Conservation (phyloP, 1,139 yeast genomes). For the Suhomyces bokatorum region DNA sequence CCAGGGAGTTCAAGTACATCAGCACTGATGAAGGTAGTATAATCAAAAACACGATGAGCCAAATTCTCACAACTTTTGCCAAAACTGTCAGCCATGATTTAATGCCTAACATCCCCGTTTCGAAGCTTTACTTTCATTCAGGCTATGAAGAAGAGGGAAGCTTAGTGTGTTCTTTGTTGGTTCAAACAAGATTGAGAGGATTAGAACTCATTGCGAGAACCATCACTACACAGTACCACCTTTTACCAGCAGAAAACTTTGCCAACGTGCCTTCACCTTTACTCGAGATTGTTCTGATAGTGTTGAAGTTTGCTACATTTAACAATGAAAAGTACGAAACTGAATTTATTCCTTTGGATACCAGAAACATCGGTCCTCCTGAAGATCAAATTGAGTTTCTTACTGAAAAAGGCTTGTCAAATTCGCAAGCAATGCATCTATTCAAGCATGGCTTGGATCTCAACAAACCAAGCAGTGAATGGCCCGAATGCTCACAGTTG, state of each 20-base stretch:
- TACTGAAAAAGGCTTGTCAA: conserved; percentile 40
- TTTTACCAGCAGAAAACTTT: conserved; percentile 7
- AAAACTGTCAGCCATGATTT: conserved; percentile 34
- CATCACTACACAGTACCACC: conserved; percentile 2
- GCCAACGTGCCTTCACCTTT: conserved; percentile 10
- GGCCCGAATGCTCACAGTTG: conserved; percentile 29
- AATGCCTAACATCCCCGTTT: conserved; percentile 25
- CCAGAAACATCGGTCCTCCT: conserved; percentile 53
- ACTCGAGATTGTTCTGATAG: conserved; percentile 5
- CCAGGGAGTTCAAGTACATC: conserved; percentile 39
- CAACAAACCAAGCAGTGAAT: conserved; percentile 18
- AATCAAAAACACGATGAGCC: conserved; percentile 41
- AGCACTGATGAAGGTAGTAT: conserved; percentile 39
- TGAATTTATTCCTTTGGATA: conserved; percentile 45
- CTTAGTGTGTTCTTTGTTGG: conserved; percentile 33
- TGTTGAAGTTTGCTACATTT: conserved; percentile 4
- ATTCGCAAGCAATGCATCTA: conserved; percentile 39
- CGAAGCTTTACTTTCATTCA: conserved; percentile 27
- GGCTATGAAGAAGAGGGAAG: conserved; percentile 26
- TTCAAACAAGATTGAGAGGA: conserved; percentile 42
- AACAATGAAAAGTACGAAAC: conserved; percentile 27
- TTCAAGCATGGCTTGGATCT: conserved; percentile 31
- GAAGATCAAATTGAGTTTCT: conserved; percentile 51
- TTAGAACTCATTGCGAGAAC: conserved; percentile 33
- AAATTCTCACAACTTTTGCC: conserved; percentile 42